These are phyloP conservation scores for Scedosporium dehoogii DNA, from an alignment of 2,329 filamentous ascomycete genomes.

Conservation along the genomic window DNA sequence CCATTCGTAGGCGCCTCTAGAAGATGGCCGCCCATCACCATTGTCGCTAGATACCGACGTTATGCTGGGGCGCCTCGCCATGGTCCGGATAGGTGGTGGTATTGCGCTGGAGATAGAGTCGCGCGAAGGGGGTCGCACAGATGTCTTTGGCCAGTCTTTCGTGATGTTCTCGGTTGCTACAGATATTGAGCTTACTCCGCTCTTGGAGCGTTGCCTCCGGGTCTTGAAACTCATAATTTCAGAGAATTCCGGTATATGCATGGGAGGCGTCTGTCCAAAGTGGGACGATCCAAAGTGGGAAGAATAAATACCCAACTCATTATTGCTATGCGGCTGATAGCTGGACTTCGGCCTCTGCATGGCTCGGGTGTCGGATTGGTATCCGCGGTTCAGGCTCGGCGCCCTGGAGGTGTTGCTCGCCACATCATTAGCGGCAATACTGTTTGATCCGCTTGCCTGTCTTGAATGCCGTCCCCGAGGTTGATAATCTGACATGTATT, in stretches of 20 bases:
- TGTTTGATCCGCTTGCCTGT: not conserved
- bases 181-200: not conserved
- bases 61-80: not conserved
- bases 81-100: not conserved
- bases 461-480: slow-evolving; percentile 1
- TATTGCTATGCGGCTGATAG: not conserved
- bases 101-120: not conserved
- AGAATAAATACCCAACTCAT: not conserved
- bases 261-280: not conserved
- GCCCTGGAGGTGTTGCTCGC: not conserved
- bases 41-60: not conserved
- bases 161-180: not conserved
- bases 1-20: not conserved
- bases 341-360: slow-evolving; percentile 1
- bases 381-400: not conserved
- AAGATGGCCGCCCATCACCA: not conserved
- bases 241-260: not conserved
- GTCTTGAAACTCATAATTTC: not conserved
- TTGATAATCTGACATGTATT: not conserved
- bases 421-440: not conserved
- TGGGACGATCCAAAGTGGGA: not conserved
- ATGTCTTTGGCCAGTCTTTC: not conserved
- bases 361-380: not conserved
- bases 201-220: not conserved
- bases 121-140: not conserved